A percentile compares a stretch with the other conserved stretches of the same genome.
These are phyloP conservation scores for Rhinocladiella similis DNA, from an alignment of 2,329 filamentous ascomycete genomes.

Conservation along the genomic window DNA sequence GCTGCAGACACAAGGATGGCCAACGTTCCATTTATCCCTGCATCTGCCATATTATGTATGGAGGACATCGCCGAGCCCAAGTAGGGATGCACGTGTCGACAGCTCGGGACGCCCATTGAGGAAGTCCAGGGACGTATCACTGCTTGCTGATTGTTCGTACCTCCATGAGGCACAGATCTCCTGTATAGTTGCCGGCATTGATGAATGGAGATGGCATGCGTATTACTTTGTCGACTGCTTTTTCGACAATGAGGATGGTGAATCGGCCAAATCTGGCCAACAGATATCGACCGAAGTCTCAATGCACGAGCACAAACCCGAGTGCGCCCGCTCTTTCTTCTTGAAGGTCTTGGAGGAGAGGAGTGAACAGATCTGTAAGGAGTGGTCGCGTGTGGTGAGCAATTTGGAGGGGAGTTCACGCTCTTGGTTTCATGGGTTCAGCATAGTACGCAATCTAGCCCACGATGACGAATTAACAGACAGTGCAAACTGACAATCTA, in stretches of 20 bases:
- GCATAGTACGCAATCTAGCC: no score
- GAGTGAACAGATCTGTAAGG: no score
- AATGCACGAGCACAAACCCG: no score
- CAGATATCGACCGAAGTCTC: no score
- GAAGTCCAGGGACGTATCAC: not conserved
- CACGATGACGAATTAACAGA: no score
- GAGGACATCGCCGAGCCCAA: not conserved
- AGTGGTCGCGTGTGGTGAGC: no score
- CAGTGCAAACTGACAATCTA: no score
- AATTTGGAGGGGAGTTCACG: no score
- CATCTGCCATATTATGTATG: not conserved
- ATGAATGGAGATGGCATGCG: constrained; percentile 3
- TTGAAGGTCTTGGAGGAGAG: no score
- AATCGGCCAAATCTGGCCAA: no score
- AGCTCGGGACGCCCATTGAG: not conserved
- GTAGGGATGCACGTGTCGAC: not conserved
- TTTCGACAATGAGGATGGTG: not conserved
- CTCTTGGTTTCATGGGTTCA: no score
- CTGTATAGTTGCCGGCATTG: not conserved
- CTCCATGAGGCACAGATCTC: constrained; percentile 5
- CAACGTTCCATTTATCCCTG: not conserved
- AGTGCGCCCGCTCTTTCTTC: no score
- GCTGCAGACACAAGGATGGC: not conserved
- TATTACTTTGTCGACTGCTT: constrained; percentile 5
- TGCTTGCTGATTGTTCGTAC: not conserved